phyloP scores from a whole-genome alignment of 106 monocot species.

The Xerophyta viscosa region DNA sequence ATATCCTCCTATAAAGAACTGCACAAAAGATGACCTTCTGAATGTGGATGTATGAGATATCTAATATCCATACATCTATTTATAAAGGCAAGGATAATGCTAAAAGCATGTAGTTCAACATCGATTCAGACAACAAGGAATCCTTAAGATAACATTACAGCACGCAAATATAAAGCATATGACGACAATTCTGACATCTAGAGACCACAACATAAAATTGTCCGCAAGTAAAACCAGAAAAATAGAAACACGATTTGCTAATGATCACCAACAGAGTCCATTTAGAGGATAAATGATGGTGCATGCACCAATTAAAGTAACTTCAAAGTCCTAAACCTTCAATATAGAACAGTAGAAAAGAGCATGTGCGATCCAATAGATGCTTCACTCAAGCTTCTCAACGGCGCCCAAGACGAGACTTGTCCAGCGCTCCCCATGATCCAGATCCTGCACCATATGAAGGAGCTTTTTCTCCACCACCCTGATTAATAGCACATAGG shows the following conservation, averaged over 20 bases:
- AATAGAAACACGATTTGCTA: background rate
- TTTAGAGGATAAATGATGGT: background rate
- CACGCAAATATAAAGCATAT: background rate
- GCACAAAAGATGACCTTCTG: too few species aligned
- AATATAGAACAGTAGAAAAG: constrained; percentile 7
- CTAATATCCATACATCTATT: background rate
- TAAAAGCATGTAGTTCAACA: background rate
- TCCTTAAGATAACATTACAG: background rate
- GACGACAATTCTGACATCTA: background rate
- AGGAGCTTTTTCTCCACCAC: constrained; percentile 35
- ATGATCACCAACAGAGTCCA: constrained; percentile 4
- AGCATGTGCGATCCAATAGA: background rate
- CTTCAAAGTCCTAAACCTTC: constrained; percentile 12
- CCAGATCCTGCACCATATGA: constrained; percentile 37
- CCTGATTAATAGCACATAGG: constrained; percentile 15
- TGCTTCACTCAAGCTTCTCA: constrained; percentile 10
- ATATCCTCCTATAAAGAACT: too few species aligned
- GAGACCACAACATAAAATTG: background rate
- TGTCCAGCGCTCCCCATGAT: constrained; percentile 55
- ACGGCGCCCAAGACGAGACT: constrained; percentile 31
- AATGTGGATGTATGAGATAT: too few species aligned
- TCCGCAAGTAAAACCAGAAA: background rate
- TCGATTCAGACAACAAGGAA: background rate
- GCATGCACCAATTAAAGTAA: constrained; percentile 6
- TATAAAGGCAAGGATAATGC: background rate